Evolutionary conservation across 495 filamentous ascomycete genomes (phyloP).

Genomic region (Penicillium bialowiezense): DNA sequence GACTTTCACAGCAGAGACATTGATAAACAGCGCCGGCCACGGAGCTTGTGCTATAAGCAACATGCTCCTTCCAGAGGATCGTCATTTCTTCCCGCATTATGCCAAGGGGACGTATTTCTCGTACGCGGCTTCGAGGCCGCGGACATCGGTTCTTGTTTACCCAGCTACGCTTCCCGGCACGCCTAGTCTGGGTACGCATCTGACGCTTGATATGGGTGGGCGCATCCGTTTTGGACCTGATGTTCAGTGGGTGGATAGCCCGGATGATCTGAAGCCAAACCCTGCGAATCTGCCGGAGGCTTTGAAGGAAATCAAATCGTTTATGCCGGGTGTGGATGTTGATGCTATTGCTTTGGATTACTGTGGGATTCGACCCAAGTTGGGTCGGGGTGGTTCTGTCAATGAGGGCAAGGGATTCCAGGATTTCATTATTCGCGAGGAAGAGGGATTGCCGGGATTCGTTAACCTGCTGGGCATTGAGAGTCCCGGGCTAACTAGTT

Average conservation of each 20-base stretch:
- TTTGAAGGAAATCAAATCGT: conserved; percentile 69
- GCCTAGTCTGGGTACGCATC: conserved; percentile 86
- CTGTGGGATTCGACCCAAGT: conserved; percentile 85
- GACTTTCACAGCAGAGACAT: conserved; percentile 64
- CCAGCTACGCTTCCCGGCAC: conserved; percentile 77
- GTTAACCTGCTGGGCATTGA: conserved; percentile 93
- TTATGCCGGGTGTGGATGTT: conserved; percentile 70
- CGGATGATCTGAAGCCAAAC: conserved; percentile 53
- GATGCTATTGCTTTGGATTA: conserved; percentile 76
- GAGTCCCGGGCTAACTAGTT: conserved; percentile 89
- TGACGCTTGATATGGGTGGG: conserved; percentile 86
- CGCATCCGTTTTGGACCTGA: conserved; percentile 91
- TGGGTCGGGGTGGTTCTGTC: conserved; percentile 57
- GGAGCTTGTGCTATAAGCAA: conserved; percentile 76
- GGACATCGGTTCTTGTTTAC: conserved; percentile 76
- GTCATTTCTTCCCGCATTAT: conserved; percentile 64
- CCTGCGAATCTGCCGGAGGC: conserved; percentile 62
- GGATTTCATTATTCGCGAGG: conserved; percentile 81
- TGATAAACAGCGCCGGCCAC: conserved; percentile 87
- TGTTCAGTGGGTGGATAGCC: conserved; percentile 82
- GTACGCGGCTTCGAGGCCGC: conserved; percentile 63
- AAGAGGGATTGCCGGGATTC: conserved; percentile 82
- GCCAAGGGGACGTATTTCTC: conserved; percentile 97
- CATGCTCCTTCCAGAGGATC: conserved; percentile 63
- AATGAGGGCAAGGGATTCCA: conserved; percentile 63